Evolutionary conservation across 2,329 filamentous ascomycete genomes (phyloP), one percentile per base, ranked within the genome.

Genomic region (Ophiostoma piceae): DNA sequence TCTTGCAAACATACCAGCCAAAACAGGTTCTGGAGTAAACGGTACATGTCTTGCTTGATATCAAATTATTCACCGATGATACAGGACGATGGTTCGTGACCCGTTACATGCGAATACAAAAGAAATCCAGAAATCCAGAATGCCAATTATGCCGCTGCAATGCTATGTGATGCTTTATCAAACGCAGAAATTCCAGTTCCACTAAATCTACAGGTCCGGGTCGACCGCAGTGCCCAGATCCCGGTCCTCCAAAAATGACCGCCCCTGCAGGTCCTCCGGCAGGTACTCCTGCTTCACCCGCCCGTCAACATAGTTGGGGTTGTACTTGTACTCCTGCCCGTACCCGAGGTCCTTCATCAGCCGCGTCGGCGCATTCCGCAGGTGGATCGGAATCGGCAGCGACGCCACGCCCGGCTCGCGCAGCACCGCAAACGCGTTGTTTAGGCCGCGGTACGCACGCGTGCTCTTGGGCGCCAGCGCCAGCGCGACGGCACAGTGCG

Each of bases 291-390:
- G 95, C 73, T 83, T 85, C 0, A 98, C 94, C 74, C 82, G 87
- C 0, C 95, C 95, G 72, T 94, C 88, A 67, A 86, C 80, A 76
- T 94, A 99, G 74, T 96, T 92, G 0, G 95, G 95, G 74, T 96
- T 96, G 77, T 99, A 98, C 79, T 98, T 98, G 79, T 99, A 99
- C 77, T 93, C 91, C 67, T 88, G 89, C 0, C 94, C 94, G 76
- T 93, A 96, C 0, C 92, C 94, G 74, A 98, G 81, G 74, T 97
- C 94, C 75, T 94, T 91, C 94, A 99, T 96, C 73, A 98, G 78
- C 74, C 89, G 86, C 1, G 95, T 98, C 0, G 95, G 94, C 9
- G 95, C 95, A 78, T 98, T 98, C 71, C 95, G 84, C 71, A 99
- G 79, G 78, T 98, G 95, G 54, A 95, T 79, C 1, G 95, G 95